phyloP scores from a whole-genome alignment of 257 asterid genomes.

The Solanum sitiens region DNA sequence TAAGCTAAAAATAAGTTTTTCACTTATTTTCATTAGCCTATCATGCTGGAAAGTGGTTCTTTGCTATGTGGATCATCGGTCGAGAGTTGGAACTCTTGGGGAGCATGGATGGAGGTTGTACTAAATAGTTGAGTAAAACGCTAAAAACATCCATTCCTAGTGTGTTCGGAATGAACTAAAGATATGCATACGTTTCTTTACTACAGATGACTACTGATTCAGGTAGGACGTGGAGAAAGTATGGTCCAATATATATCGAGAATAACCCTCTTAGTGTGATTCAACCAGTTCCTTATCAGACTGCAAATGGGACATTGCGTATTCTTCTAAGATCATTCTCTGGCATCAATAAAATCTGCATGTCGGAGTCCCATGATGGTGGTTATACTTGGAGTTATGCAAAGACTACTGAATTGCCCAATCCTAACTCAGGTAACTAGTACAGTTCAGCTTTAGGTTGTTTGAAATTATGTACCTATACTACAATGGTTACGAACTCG shows the following conservation, averaged over 20 bases:
- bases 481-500: background rate
- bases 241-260: slow-evolving; percentile 74
- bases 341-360: slow-evolving; percentile 56
- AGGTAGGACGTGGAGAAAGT: slow-evolving; percentile 77
- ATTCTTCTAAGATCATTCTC: slow-evolving; percentile 65
- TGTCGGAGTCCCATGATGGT: slow-evolving; percentile 78
- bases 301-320: slow-evolving; percentile 64
- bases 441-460: background rate
- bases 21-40: slow-evolving; percentile 41
- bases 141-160: background rate
- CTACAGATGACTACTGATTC: slow-evolving; percentile 69
- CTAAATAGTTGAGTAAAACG: background rate
- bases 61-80: slow-evolving; percentile 97
- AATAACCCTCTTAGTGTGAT: slow-evolving; percentile 60
- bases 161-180: background rate
- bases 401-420: slow-evolving; percentile 63
- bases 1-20: background rate
- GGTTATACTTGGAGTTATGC: slow-evolving; percentile 90
- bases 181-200: background rate
- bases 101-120: slow-evolving; percentile 96
- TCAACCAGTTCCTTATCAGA: slow-evolving; percentile 87
- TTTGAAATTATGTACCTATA: background rate
- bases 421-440: slow-evolving; percentile 80
- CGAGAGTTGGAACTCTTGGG: slow-evolving; percentile 99
- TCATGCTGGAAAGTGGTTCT: slow-evolving; percentile 72